phyloP scores from a whole-genome alignment of 148 eudicot species.

The Polygonum maritimum region DNA sequence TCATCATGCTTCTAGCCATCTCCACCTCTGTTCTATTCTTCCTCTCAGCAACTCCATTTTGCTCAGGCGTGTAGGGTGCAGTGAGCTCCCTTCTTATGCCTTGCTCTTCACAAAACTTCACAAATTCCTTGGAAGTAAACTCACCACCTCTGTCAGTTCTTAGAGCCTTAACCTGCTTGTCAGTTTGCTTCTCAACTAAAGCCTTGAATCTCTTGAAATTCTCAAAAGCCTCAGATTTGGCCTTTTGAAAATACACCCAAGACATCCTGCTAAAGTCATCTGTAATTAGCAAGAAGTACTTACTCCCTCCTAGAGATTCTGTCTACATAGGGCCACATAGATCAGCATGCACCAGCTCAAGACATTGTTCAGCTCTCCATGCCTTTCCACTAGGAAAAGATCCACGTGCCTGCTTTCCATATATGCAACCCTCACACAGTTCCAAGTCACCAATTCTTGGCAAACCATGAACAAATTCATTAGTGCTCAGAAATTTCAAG shows the following conservation, averaged over 20 bases:
- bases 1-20: background rate
- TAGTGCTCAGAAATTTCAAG: no score
- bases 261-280: conserved; percentile 12
- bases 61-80: background rate
- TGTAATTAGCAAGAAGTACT: background rate
- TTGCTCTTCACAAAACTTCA: background rate
- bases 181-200: background rate
- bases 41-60: background rate
- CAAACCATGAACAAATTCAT: no score
- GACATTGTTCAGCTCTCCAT: background rate
- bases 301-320: background rate
- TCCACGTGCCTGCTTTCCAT: background rate
- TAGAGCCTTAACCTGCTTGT: background rate
- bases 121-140: background rate
- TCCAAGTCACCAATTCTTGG: background rate
- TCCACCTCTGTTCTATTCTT: background rate
- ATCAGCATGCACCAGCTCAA: background rate
- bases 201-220: background rate
- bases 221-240: background rate
- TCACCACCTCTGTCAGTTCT: background rate
- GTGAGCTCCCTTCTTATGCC: background rate
- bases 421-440: background rate
- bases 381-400: background rate
- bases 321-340: background rate
- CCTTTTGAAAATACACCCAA: conserved; percentile 12